Evolutionary conservation across 352 stramenopile species (phyloP).

Genomic region (Saprolegnia parasitica): DNA sequence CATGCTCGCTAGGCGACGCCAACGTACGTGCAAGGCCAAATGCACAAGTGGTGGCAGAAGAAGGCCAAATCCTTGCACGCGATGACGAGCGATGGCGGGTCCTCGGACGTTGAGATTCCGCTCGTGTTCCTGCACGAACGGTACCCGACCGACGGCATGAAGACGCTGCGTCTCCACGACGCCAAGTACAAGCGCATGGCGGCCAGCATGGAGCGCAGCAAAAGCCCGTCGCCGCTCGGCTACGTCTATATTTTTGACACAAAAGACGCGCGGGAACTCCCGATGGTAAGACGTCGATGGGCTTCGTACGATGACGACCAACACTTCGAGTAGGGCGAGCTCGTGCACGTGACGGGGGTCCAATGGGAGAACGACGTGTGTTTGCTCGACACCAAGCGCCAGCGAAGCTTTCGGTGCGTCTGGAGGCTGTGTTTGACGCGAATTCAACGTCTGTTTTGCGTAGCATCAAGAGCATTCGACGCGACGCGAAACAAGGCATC

Average conservation of each 20-base stretch:
- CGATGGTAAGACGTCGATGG: conserved; percentile 9
- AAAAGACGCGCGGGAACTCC: conserved; percentile 23
- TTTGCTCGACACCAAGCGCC: conserved; percentile 16
- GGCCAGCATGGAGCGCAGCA: conserved; percentile 17
- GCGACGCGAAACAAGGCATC: conserved; percentile 21
- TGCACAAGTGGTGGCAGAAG: conserved; percentile 22
- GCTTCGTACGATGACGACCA: background rate
- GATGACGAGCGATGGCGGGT: background rate
- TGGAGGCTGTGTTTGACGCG: background rate
- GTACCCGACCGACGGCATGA: conserved; percentile 19
- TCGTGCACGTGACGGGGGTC: conserved; percentile 24
- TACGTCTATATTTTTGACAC: conserved; percentile 30
- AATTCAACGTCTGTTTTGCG: background rate
- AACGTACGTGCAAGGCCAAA: background rate
- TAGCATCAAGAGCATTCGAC: conserved; percentile 29
- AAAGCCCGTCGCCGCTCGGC: conserved; percentile 17
- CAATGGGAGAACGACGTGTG: conserved; percentile 25
- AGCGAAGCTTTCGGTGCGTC: conserved; percentile 25
- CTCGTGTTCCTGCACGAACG: conserved; percentile 28
- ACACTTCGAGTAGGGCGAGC: conserved; percentile 15
- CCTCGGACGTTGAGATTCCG: conserved; percentile 21
- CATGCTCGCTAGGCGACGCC: conserved; percentile 22
- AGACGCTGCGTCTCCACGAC: conserved; percentile 27
- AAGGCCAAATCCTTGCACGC: background rate
- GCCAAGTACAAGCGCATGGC: conserved; percentile 29